Evolutionary conservation across 2,329 filamentous ascomycete genomes (phyloP).

Genomic region (Aspergillus hiratsukae): DNA sequence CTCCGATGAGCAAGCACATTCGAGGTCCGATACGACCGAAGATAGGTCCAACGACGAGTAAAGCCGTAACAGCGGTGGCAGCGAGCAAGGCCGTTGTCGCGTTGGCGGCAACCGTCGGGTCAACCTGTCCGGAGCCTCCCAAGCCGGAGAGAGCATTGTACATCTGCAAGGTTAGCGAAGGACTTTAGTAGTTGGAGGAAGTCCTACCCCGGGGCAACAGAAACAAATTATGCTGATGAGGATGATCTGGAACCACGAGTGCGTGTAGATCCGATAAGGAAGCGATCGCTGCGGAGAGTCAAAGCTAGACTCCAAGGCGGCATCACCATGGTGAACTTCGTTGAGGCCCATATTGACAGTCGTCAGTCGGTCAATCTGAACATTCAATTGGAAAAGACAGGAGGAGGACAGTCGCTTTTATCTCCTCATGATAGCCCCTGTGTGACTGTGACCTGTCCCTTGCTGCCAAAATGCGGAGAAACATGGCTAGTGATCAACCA

Average conservation of each 20-base stretch:
- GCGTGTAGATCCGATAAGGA: conserved; percentile 31
- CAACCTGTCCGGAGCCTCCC: conserved; percentile 45
- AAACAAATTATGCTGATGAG: conserved; percentile 50
- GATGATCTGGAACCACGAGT: conserved; percentile 47
- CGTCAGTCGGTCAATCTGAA: background rate
- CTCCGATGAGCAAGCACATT: conserved; percentile 42
- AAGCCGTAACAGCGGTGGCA: conserved; percentile 40
- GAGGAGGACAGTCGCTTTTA: background rate
- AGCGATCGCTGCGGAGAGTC: conserved; percentile 8
- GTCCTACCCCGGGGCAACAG: conserved; percentile 38
- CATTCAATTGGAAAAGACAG: background rate
- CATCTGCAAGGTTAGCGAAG: conserved; percentile 31
- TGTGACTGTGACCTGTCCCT: background rate
- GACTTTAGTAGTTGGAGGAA: background rate
- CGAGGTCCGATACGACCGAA: conserved; percentile 43
- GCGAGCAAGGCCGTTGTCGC: conserved; percentile 44
- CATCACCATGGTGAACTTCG: background rate
- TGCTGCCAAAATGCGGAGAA: background rate
- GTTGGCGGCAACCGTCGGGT: conserved; percentile 45
- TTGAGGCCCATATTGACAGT: conserved; percentile 1
- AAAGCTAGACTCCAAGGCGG: conserved; percentile 15
- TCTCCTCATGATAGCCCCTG: background rate
- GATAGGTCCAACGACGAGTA: conserved; percentile 44
- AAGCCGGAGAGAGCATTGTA: conserved; percentile 46
- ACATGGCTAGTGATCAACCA: background rate